Evolutionary conservation across 129 eudicot species (phyloP), one percentile per base, ranked within the genome.

Genomic region (Glebionis coronaria): DNA sequence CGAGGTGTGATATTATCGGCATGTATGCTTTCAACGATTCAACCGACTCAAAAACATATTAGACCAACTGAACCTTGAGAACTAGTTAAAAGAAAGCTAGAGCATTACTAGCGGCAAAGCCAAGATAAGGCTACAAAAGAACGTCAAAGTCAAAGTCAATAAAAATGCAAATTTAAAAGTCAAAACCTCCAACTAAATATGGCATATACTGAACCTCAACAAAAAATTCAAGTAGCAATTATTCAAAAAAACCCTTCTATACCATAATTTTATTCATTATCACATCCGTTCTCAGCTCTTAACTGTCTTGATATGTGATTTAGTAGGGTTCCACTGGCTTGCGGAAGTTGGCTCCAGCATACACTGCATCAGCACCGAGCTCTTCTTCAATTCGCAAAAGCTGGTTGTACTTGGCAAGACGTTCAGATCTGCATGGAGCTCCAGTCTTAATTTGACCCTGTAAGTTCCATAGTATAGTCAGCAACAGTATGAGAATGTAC

Each of bases 281-380:
- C 42, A n/a, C 46, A 7, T 64, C 52, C 65, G 1, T 44, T 44
- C 18, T 60, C 56, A 18, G 57, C 67, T 70, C 56, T 5, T 21
- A 28, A 28, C 31, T 44, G 21, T 5, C 50, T 60, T 9, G 5
- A 7, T 14, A 25, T 19, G 44, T 21, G 44, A 45, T 75, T 83
- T 87, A 92, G 76, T 92, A 92, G 67, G 98, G 98, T 72, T 85
- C 98, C 55, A 92, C 98, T 0, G 98, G 98, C 50, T 72, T 64
- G 31, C 98, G 95, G 95, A 92, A 92, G 91, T 71, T 85, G 13
- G 75, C 96, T 73, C 98, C 98, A 0, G 98, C 98, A 45, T 92
- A 92, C 15, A 92, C 91, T n/a, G 98, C 98, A 10, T 85, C 98
- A 12, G 95, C 65, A 4, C 95, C 98, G 18, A 92, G 96, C 83